Evolutionary conservation across 805 yeast species (phyloP), one percentile per base, ranked within the genome.

Genomic region (Scheffersomyces spartinae): DNA sequence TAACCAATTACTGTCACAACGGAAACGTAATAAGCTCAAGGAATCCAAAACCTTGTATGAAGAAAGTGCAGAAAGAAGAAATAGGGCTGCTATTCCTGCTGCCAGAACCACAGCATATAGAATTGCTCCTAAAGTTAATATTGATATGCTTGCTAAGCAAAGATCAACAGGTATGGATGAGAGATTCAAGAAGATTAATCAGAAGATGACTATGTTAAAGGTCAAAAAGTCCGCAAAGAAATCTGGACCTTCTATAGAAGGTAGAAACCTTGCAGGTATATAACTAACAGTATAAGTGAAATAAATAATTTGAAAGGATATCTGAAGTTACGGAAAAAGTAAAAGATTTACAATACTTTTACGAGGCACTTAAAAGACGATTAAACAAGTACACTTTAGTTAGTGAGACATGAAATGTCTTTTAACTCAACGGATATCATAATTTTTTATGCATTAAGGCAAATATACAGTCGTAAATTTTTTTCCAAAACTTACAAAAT

Each of bases 41-140:
- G 64, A 51, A 46, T 50, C 56, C 21, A 75, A 68, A 50, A 51
- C 86, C 2, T 61, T 81, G 32, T 86, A 85, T 43, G 95, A 85
- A 55, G 86, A 80, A 47, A 77, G 82, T 40, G 95, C 95, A 7
- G 84, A 75, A 37, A 71, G 95, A 53, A 71, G 95, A 55, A 81
- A 81, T 52, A 71, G 97, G 51, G 96, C 97, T 4, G 94, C 94
- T 20, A 88, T 91, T 25, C 97, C 97, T n/a, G 74, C 78, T 18
- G 85, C 88, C 23, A 71, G 91, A 34, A 78, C 91, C 3, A 72
- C 84, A 9, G 94, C 88, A 31, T 86, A 83, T 60, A 80, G 78
- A 43, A 75, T 81, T 45, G 97, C 96, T 1, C 97, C 97, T 29
- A 74, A 65, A 44, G 80, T 80, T 34, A 73, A 69, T 40, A 47